These are phyloP conservation scores for Heterobasidion annosum DNA, from an alignment of 1,284 basidiomycete genomes.

Conservation along the genomic window DNA sequence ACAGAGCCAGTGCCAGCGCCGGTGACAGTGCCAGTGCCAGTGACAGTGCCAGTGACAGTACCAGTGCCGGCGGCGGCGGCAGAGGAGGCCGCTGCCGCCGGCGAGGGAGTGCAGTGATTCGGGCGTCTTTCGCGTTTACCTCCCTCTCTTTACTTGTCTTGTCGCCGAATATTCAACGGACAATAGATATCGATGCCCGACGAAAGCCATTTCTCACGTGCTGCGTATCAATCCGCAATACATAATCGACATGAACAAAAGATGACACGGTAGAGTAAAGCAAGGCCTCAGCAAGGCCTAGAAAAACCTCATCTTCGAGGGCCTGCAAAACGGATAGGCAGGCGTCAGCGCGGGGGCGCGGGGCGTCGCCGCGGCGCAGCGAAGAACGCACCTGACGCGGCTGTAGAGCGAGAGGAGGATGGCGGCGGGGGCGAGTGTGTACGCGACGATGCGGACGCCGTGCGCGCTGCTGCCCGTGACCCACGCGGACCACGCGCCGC, in stretches of 20 bases:
- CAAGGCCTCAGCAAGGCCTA: background rate
- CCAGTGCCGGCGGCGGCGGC: background rate
- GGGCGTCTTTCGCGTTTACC: too few species aligned
- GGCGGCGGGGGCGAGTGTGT: constrained; percentile 37
- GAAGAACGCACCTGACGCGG: constrained; percentile 7
- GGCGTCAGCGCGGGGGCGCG: too few species aligned
- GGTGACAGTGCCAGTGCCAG: constrained; percentile 11
- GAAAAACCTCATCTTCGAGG: constrained; percentile 2
- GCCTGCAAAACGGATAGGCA: background rate
- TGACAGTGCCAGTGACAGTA: background rate
- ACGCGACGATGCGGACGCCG: constrained; percentile 39
- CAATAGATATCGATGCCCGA: background rate
- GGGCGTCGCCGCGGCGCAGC: background rate
- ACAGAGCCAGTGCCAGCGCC: constrained; percentile 12
- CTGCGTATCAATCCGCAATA: too few species aligned
- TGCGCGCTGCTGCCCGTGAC: constrained; percentile 25
- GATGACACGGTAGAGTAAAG: background rate
- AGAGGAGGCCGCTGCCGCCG: background rate
- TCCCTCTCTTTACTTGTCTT: too few species aligned
- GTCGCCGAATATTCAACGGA: too few species aligned
- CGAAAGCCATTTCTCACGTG: too few species aligned
- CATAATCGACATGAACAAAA: background rate
- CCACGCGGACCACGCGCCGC: constrained; percentile 59
- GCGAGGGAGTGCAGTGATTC: too few species aligned
- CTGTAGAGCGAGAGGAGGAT: constrained; percentile 8